These are phyloP conservation scores for Tulasnella calospora DNA, from an alignment of 768 basidiomycete genomes.

Conservation along the genomic window DNA sequence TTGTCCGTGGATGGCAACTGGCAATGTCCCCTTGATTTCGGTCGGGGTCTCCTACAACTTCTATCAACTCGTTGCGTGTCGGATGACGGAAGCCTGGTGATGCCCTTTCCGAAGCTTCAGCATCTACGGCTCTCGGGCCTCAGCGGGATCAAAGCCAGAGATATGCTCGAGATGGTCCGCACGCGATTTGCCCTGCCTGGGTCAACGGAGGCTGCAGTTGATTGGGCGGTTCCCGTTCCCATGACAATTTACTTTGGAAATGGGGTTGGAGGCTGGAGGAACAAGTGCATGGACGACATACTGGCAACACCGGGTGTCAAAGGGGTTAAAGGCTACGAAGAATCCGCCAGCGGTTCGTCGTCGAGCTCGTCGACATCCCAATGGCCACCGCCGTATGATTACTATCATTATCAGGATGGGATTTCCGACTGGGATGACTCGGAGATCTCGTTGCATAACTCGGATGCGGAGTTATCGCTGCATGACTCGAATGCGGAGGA, in stretches of 20 bases:
- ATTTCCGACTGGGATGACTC: no score
- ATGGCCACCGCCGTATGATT: neutral
- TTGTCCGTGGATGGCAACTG: no score
- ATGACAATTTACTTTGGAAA: neutral
- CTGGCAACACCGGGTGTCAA: neutral
- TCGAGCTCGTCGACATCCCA: neutral
- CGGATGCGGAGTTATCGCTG: no score
- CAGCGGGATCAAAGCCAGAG: neutral
- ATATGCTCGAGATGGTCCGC: neutral
- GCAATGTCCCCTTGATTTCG: no score
- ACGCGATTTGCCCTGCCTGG: neutral
- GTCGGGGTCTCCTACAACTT: no score
- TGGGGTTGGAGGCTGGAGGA: neutral
- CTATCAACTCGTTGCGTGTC: no score
- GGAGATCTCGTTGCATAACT: no score
- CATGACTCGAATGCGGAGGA: no score
- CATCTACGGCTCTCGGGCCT: no score
- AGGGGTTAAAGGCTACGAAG: neutral
- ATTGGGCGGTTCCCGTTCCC: neutral
- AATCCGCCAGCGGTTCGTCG: neutral
- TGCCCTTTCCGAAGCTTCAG: no score
- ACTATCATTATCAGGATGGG: neutral
- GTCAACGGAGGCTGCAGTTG: neutral
- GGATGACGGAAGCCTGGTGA: no score
- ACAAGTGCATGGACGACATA: neutral